Conservation (phyloP, 1,139 yeast species). For the Wickerhamiella pararugosa region DNA sequence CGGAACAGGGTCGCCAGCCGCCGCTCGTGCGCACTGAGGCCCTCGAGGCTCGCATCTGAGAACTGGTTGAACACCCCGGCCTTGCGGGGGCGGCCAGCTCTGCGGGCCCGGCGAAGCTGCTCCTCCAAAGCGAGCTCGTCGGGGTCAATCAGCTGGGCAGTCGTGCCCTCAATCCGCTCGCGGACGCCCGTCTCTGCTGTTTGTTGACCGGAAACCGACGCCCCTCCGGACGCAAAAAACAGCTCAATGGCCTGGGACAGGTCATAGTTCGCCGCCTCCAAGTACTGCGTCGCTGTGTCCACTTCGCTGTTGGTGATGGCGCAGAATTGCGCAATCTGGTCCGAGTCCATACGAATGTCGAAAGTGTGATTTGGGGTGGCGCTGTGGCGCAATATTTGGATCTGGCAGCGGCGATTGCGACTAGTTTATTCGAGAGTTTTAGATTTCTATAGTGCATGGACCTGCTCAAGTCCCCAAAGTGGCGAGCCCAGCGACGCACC, state of each 20-base stretch:
- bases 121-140: constrained; percentile 16
- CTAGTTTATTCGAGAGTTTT: background rate
- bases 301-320: constrained; percentile 74
- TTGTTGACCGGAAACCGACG: constrained; percentile 24
- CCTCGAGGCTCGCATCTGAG: constrained; percentile 12
- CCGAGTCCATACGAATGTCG: constrained; percentile 19
- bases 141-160: constrained; percentile 58
- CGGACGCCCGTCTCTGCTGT: constrained; percentile 33
- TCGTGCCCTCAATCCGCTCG: constrained; percentile 64
- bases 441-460: background rate
- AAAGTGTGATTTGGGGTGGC: background rate
- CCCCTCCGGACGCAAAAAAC: constrained; percentile 60
- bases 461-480: background rate
- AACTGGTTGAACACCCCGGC: constrained; percentile 38
- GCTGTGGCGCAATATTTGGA: background rate
- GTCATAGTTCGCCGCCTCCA: constrained; percentile 67
- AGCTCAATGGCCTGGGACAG: constrained; percentile 76
- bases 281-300: constrained; percentile 56
- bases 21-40: constrained; percentile 45
- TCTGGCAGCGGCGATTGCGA: background rate
- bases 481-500: background rate
- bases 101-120: constrained; percentile 10
- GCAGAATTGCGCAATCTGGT: constrained; percentile 53
- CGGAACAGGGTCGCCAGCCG: constrained; percentile 68
- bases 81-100: constrained; percentile 17